Evolutionary conservation across 305 asterid species (phyloP), one percentile per base, ranked within the genome.

Genomic region (Rubia peregrina): DNA sequence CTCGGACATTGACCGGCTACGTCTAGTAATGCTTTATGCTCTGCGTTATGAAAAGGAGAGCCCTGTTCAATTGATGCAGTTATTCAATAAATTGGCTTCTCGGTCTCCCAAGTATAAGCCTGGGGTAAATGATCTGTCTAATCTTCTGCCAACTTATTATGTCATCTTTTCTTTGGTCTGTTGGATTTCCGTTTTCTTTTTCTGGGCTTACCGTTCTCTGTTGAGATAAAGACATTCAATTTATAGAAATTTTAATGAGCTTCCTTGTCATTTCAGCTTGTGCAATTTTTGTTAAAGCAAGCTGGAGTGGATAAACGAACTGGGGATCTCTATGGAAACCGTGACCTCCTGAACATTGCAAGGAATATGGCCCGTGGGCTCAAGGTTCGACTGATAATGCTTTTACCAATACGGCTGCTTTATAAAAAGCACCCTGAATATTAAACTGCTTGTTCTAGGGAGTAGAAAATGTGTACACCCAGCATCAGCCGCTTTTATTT

Each of bases 321-420:
- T 30, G 98, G 99, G 75, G 98, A 94, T 79, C 98, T 94, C 67
- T 94, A 88, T 61, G 99, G 99, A 68, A 94, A 91, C 78, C 82
- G 95, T 53, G 97, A 94, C 80, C 83, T 94, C 61, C 89, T 94
- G 38, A 94, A 94, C 71, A 89, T 91, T 59, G 99, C 98, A 59
- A 95, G 92, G 43, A 94, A 88, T 79, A 91, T 94, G 99, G 99
- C 98, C 74, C 96, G 97, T 71, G 99, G 99, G 63, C 92, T 91
- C 77, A 94, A 94, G 86, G 98, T 91, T 56, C 42, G 84, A 76
- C 61, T 55, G 60, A 65, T 7, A 66, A 60, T 13, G 55, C 19
- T 14, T 10, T 68, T 43, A 17, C 63, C 22, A 17, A 65, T 33
- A 2, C 40, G 69, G 61, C 57, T 69, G 56, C 21, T 72, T 71